Percentiles rank a stretch among this genome's conserved stretches.
These are phyloP conservation scores for Euclidium syriacum DNA, from an alignment of 345 rosid species.

Conservation along the genomic window DNA sequence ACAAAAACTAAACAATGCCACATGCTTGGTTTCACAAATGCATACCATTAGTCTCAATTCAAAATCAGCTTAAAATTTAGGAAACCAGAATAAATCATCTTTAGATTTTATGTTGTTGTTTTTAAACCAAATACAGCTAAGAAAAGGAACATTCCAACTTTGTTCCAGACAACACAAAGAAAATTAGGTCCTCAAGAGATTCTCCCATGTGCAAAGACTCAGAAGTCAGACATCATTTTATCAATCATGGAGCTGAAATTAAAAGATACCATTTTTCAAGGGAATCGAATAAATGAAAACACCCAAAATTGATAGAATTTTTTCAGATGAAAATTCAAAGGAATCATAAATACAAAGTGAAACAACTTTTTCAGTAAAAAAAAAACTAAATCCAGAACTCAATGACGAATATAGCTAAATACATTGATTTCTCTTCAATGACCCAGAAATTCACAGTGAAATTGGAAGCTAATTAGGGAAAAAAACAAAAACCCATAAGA, in stretches of 20 bases:
- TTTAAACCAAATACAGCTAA: constrained; percentile 21
- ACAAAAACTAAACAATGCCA: not conserved
- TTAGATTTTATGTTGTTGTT: not conserved
- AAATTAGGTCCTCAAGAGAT: constrained; percentile 22
- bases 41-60: constrained; percentile 11
- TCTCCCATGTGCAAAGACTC: constrained; percentile 35
- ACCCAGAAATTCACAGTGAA: not conserved
- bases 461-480: not conserved
- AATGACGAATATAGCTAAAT: not conserved
- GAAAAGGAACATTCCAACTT: constrained; percentile 34
- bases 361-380: constrained; percentile 7
- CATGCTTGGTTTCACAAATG: not conserved
- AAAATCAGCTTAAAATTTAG: not conserved
- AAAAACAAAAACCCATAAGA: constrained; percentile 7
- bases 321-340: constrained; percentile 16
- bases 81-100: not conserved
- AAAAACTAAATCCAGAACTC: constrained; percentile 8
- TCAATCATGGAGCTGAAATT: constrained; percentile 25
- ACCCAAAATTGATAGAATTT: constrained; percentile 13
- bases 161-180: constrained; percentile 20
- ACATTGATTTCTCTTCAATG: not conserved
- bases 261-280: constrained; percentile 20
- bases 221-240: constrained; percentile 27
- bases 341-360: constrained; percentile 15
- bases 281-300: constrained; percentile 14